These are phyloP conservation scores for Tolypocladium sp. DNA, from an alignment of 2,329 filamentous ascomycete species.

Conservation along the genomic window DNA sequence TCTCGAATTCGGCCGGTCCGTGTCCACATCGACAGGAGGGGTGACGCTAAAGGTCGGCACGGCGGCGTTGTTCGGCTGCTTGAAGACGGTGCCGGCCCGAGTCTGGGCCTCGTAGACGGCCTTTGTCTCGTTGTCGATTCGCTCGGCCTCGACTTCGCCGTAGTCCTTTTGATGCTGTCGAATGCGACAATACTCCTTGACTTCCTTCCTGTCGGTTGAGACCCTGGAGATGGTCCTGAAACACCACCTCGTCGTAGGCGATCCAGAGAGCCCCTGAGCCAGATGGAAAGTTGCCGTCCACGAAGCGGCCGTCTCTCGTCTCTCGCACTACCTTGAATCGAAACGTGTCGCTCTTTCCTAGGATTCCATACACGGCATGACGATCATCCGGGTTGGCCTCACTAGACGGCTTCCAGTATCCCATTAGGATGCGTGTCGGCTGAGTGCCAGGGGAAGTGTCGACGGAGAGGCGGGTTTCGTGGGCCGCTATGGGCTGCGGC, in stretches of 20 bases:
- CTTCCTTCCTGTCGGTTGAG: conserved; percentile 43
- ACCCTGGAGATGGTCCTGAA: conserved; percentile 44
- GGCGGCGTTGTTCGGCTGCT: conserved; percentile 9
- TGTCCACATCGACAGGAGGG: conserved; percentile 7
- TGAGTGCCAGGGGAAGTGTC: conserved; percentile 42
- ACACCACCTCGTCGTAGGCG: conserved; percentile 50
- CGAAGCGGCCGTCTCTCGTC: conserved; percentile 48
- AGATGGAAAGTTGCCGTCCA: conserved; percentile 50
- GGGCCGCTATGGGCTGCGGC: conserved; percentile 10
- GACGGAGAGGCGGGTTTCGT: conserved; percentile 12
- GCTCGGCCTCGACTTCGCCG: conserved; percentile 39
- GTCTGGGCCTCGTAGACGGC: conserved; percentile 42
- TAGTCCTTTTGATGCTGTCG: conserved; percentile 49
- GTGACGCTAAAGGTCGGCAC: conserved; percentile 12
- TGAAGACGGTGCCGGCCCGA: conserved; percentile 26
- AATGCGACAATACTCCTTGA: conserved; percentile 56
- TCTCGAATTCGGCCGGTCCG: conserved; percentile 4
- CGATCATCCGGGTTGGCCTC: conserved; percentile 37
- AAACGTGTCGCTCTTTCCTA: conserved; percentile 56
- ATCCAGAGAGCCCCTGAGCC: conserved; percentile 56
- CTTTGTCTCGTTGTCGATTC: conserved; percentile 38
- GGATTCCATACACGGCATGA: conserved; percentile 54
- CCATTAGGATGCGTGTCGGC: conserved; percentile 48
- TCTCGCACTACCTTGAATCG: conserved; percentile 52
- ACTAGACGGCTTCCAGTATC: conserved; percentile 49